Evolutionary conservation across 2,329 filamentous ascomycete species (phyloP), one percentile per base, ranked within the genome.

Genomic region (Aspergillus melleus): DNA sequence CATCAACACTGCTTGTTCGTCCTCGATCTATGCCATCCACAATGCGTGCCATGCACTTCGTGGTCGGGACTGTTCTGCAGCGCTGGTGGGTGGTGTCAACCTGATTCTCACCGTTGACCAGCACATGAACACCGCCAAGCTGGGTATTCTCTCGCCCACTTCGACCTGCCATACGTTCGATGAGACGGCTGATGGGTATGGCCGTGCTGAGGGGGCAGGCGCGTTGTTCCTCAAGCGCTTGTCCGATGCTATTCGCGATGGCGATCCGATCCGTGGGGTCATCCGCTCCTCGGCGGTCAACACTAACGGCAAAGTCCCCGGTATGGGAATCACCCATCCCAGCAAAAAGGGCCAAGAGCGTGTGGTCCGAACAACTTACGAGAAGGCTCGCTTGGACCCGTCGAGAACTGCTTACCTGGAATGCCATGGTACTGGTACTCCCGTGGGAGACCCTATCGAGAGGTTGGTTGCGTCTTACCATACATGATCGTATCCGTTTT

Each of bases 361-460:
- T 4, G 64, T 78, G 9, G 79, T 81, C 49, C 68, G 70, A 4
- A 60, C 67, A 6, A 72, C 73, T 0, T 81, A 81, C 62, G 54
- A 65, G 14, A 62, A 68, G 12, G 76, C 77, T 16, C 70, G 74
- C 1, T 68, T 81, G 1, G 72, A 77, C 52, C 66, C 66, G 1
- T 47, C 61, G 0, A 39, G 58, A 4, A 66, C 66, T n/a, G 64
- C 64, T 0, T 81, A 74, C 60, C 74, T 80, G 6, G 77, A 81
- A 57, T 72, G 72, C 1, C 79, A 81, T 55, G 78, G 78, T 19
- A 81, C 80, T 0, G 79, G 79, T 4, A 77, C 74, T 0, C 66
- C 64, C 5, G 71, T 70, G 19, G 75, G 75, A 12, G 74, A 76
- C 57, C 74, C 71, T 0, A 55, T 69, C 0, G 75, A 77, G 32